phyloP scores from a whole-genome alignment of 2,329 filamentous ascomycete species.

The Triangularia verruculosa region DNA sequence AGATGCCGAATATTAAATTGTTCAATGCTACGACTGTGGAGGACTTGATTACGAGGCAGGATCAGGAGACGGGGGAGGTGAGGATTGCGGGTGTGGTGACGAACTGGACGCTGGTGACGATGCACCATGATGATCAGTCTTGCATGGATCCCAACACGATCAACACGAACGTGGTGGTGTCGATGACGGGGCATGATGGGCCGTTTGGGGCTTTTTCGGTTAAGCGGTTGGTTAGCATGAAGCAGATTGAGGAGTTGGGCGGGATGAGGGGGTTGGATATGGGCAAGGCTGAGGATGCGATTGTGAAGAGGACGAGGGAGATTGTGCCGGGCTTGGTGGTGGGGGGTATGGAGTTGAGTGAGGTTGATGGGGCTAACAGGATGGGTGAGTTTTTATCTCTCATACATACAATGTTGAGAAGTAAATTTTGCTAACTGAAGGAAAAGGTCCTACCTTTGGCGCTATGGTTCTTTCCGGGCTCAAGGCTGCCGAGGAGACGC shows the following conservation, averaged over 20 bases:
- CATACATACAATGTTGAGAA: background rate
- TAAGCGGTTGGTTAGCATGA: slow-evolving; percentile 89
- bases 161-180: slow-evolving; percentile 85
- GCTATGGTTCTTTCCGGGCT: slow-evolving; percentile 86
- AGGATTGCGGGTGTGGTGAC: slow-evolving; percentile 87
- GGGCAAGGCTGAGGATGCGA: slow-evolving; percentile 86
- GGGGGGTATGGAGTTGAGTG: slow-evolving; percentile 91
- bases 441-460: slow-evolving; percentile 68
- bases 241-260: slow-evolving; percentile 75
- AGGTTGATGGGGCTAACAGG: slow-evolving; percentile 86
- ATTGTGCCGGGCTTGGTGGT: slow-evolving; percentile 84
- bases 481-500: slow-evolving; percentile 85
- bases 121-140: slow-evolving; percentile 84
- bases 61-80: slow-evolving; percentile 49
- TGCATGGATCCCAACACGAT: slow-evolving; percentile 99
- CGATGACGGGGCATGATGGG: slow-evolving; percentile 86
- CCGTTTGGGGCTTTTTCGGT: slow-evolving; percentile 89
- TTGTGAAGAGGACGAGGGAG: slow-evolving; percentile 88
- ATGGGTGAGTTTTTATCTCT: slow-evolving; percentile 60
- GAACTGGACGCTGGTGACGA: slow-evolving; percentile 90
- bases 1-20: slow-evolving; percentile 88
- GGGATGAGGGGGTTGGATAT: slow-evolving; percentile 94
- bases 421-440: background rate
- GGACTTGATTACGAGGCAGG: slow-evolving; percentile 80
- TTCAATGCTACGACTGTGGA: slow-evolving; percentile 95